phyloP scores from a whole-genome alignment of 163 green algal genomes.

The Scenedesmus sp. region DNA sequence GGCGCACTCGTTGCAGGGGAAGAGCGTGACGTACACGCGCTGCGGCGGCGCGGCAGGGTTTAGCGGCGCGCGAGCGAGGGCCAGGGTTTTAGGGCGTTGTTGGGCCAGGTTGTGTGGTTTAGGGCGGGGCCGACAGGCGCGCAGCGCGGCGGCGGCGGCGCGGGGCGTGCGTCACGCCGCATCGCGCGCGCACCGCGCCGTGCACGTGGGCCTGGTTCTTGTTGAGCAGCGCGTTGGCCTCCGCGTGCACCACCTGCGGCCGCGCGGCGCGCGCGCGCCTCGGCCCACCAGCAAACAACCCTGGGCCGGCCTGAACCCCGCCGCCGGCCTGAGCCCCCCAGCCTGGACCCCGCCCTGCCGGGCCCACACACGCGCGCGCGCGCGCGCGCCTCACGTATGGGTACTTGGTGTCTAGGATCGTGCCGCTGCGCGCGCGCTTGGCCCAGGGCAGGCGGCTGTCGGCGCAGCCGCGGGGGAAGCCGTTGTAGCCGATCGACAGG shows the following conservation, averaged over 20 bases:
- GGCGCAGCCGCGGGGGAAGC: slow-evolving; percentile 78
- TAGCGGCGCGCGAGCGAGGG: background rate
- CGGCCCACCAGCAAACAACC: background rate
- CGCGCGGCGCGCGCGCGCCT: slow-evolving; percentile 54
- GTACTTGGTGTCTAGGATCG: slow-evolving; percentile 91
- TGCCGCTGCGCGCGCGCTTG: slow-evolving; percentile 69
- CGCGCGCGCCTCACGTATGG: slow-evolving; percentile 80
- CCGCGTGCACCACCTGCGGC: slow-evolving; percentile 83
- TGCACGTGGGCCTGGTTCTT: slow-evolving; percentile 80
- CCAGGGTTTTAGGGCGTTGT: too few relatives aligned
- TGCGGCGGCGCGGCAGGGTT: slow-evolving; percentile 40
- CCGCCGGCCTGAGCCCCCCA: too few relatives aligned
- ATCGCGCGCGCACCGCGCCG: slow-evolving; percentile 69
- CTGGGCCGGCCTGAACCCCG: background rate
- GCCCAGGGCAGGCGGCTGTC: slow-evolving; percentile 90
- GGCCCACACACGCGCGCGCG: too few relatives aligned
- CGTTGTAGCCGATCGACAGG: slow-evolving; percentile 99
- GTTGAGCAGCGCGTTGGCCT: slow-evolving; percentile 99
- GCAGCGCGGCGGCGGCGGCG: too few relatives aligned
- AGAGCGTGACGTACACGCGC: slow-evolving; percentile 98
- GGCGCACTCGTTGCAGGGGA: slow-evolving; percentile 99
- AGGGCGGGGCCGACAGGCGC: too few relatives aligned
- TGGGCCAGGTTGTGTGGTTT: too few relatives aligned
- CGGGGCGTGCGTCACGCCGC: too few relatives aligned
- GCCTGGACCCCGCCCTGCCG: too few relatives aligned